Evolutionary conservation across 2,329 filamentous ascomycete genomes (phyloP).

Genomic region (Fusarium stilboides): DNA sequence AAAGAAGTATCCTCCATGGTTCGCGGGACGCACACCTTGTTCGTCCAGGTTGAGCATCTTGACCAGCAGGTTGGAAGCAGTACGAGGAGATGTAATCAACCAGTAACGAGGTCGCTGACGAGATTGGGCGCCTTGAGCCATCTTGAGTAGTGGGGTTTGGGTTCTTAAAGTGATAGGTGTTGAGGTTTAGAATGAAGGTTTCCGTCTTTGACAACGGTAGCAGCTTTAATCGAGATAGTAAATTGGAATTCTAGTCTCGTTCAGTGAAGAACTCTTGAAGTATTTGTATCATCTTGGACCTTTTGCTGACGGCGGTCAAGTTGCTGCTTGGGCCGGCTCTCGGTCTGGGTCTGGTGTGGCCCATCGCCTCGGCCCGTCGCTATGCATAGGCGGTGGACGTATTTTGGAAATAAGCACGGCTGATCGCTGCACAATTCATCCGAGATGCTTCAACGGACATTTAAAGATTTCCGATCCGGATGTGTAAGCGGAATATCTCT

Average conservation of each 20-base stretch:
- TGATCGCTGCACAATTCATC: constrained; percentile 4
- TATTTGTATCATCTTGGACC: neutral
- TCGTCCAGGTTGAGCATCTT: constrained; percentile 41
- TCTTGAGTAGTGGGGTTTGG: neutral
- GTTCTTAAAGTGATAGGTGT: neutral
- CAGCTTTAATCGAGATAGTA: neutral
- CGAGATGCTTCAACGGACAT: constrained; percentile 6
- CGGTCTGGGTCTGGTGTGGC: constrained; percentile 23
- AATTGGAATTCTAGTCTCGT: neutral
- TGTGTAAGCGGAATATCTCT: constrained; percentile 5
- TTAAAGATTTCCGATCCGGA: constrained; percentile 1
- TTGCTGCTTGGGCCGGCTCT: constrained; percentile 13
- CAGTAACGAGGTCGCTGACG: constrained; percentile 28
- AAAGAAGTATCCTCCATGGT: constrained; percentile 41
- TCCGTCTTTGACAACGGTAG: no score
- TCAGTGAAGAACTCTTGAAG: rapidly evolving
- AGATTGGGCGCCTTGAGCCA: constrained; percentile 27
- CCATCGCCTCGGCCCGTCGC: constrained; percentile 33
- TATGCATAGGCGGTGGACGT: neutral
- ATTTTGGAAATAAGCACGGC: constrained; percentile 4
- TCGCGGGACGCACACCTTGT: constrained; percentile 34
- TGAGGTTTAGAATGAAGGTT: neutral
- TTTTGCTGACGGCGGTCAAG: neutral
- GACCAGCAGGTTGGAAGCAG: constrained; percentile 41
- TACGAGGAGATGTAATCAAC: constrained; percentile 39